phyloP scores from a whole-genome alignment of 164 flowering plant genomes.

The Malania oleifera region DNA sequence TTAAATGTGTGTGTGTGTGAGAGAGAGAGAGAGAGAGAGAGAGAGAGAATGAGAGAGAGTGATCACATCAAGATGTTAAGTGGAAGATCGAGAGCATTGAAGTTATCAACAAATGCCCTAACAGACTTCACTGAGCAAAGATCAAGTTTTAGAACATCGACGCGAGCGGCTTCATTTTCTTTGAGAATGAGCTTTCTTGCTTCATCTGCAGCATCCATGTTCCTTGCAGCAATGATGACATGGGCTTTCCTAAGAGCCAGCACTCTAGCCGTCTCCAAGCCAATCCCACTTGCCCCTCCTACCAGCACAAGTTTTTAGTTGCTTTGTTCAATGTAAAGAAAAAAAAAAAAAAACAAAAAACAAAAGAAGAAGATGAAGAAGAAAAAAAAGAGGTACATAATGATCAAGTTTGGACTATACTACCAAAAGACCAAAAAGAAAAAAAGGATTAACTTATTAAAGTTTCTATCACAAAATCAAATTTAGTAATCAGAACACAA shows the following conservation, averaged over 20 bases:
- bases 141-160: conserved; percentile 69
- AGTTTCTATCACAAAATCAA: not conserved
- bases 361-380: not conserved
- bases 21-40: conserved; percentile 6
- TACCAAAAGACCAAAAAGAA: too few relatives aligned
- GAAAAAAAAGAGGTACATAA: not conserved
- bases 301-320: conserved; percentile 1
- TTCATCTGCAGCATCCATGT: conserved; percentile 67
- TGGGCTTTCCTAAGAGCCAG: conserved; percentile 73
- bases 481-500: not conserved
- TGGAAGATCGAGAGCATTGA: conserved; percentile 65
- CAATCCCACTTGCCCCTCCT: conserved; percentile 98
- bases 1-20: too few relatives aligned
- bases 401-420: too few relatives aligned
- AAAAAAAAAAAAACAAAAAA: not conserved
- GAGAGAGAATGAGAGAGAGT: not conserved
- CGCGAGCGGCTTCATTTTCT: conserved; percentile 41
- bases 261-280: conserved; percentile 86
- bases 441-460: not conserved
- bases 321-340: not conserved
- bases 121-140: conserved; percentile 72
- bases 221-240: conserved; percentile 82
- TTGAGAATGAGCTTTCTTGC: conserved; percentile 58
- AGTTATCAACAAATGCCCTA: conserved; percentile 48
- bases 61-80: conserved; percentile 82